Percentiles rank a stretch among this genome's conserved stretches.
Conservation (phyloP, 139 green algal species). For the Tetratostichococcus sp. region DNA sequence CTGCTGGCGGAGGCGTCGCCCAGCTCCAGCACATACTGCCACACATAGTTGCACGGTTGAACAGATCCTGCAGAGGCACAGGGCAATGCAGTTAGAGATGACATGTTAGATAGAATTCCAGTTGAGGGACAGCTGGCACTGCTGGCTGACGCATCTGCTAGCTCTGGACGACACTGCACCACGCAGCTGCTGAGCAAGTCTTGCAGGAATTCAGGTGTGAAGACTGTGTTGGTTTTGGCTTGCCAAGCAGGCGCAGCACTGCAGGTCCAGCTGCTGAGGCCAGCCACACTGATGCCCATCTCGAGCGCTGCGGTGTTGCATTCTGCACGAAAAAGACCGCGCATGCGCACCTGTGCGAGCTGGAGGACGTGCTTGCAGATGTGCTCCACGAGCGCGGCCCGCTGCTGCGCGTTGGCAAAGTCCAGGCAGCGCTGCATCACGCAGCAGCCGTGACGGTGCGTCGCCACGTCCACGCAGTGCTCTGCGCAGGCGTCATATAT, state of each 20-base stretch:
- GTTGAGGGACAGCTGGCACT: too few species aligned
- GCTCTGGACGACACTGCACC: constrained; percentile 97
- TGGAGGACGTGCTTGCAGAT: constrained; percentile 79
- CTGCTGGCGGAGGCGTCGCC: constrained; percentile 68
- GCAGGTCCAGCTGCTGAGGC: too few species aligned
- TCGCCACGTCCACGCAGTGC: constrained; percentile 91
- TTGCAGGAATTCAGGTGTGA: too few species aligned
- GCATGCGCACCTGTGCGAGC: constrained; percentile 78
- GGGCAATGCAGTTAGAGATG: too few species aligned
- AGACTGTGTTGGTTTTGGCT: too few species aligned
- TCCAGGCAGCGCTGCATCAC: constrained; percentile 99
- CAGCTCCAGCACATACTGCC: constrained; percentile 98
- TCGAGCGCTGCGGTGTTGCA: too few species aligned
- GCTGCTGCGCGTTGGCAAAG: constrained; percentile 80
- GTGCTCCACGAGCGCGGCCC: constrained; percentile 68
- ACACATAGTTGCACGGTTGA: constrained; percentile 99
- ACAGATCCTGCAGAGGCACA: too few species aligned
- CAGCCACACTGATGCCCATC: too few species aligned
- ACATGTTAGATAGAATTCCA: too few species aligned
- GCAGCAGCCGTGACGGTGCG: constrained; percentile 97
- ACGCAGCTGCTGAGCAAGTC: constrained; percentile 97
- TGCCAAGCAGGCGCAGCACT: too few species aligned
- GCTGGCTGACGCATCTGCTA: too few species aligned
- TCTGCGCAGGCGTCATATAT: constrained; percentile 85
- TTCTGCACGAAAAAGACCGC: too few species aligned